Base-by-base conservation (phyloP, 495 filamentous ascomycete genomes). In the Paragyromitra xinjiangensis region DNA sequence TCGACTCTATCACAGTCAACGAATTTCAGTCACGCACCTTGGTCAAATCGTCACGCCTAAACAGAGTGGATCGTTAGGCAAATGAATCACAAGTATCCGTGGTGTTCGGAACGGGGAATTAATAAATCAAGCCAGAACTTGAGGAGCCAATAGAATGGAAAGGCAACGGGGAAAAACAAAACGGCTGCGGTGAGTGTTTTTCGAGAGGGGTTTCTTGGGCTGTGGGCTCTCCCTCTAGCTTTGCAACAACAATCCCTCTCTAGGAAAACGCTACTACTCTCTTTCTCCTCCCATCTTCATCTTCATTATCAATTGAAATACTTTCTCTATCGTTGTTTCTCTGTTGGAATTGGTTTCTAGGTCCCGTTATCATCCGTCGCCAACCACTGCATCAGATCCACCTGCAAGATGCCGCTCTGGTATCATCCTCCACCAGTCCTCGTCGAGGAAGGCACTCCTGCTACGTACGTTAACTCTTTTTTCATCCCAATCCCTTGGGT, bases 371-470 rank as follows among this genome's bases (percentile, higher is more conserved):
- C 40, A 48, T 63, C 42, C 40, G 24, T 56, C 48, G 22, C 42
- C 19, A 63, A 42, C 29, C n/a, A 24, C 72, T 58, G 50, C 9
- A 39, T 55, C 37, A 55, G 61, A 58, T 64, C 61, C 9, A 26
- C 61, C 73, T 67, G 37, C 44, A 53, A 62, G 34, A 80, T 79
- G 71, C 78, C 77, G 40, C 70, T 80, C 70, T 76, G 77, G 77
- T 80, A 80, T 53, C 77, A 80, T 40, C 76, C 77, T 58, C 77
- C 77, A 19, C 78, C 78, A 59, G 78, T 80, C 40, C 77, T 81
- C 12, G 58, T 80, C 12, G 73, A 78, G 22, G 78, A 69, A 29
- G 71, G 77, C 4, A 37, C 56, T 29, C 59, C 77, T 72, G 44
- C 68, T 77, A 24, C 34, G 77, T 78, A 65, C 16, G 75, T 63